These are phyloP conservation scores for Heliocybe sulcata DNA, from an alignment of 1,284 basidiomycete genomes.

Conservation along the genomic window DNA sequence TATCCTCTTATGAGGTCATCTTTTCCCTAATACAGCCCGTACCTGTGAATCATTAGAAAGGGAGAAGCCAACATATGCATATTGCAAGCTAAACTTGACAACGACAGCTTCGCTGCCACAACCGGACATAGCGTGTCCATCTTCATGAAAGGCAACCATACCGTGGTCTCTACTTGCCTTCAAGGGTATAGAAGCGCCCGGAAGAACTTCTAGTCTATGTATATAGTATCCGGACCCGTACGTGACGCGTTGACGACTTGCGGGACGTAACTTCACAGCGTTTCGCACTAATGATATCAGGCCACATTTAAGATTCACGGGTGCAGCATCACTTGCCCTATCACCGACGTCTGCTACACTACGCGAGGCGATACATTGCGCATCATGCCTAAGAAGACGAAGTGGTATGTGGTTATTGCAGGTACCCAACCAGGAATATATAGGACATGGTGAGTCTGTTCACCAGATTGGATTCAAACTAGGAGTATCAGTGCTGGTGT, in stretches of 20 bases:
- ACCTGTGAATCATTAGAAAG: too few species aligned
- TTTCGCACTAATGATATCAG: neutral
- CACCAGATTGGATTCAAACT: conserved; percentile 7
- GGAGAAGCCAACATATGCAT: too few species aligned
- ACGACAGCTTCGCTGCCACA: neutral
- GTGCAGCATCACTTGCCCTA: neutral
- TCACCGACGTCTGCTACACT: too few species aligned
- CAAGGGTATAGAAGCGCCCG: neutral
- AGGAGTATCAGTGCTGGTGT: neutral
- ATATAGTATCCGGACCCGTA: neutral
- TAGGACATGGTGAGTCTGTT: conserved; percentile 31
- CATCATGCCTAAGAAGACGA: conserved; percentile 29
- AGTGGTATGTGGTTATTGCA: conserved; percentile 38
- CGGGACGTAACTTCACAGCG: neutral
- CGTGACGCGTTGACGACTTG: conserved; percentile 1
- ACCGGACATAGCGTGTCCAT: neutral
- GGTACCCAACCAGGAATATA: conserved; percentile 41
- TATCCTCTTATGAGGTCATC: too few species aligned
- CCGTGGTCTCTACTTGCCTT: neutral
- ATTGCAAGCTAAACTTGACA: too few species aligned
- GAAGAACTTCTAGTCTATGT: neutral
- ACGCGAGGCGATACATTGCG: conserved; percentile 1
- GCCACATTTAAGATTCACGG: neutral
- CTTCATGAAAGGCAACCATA: neutral
- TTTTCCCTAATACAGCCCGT: too few species aligned